Evolutionary conservation across 192 early-diverging fungal species (phyloP), one percentile per base, ranked within the genome.

Genomic region (Dissophora globulifera): DNA sequence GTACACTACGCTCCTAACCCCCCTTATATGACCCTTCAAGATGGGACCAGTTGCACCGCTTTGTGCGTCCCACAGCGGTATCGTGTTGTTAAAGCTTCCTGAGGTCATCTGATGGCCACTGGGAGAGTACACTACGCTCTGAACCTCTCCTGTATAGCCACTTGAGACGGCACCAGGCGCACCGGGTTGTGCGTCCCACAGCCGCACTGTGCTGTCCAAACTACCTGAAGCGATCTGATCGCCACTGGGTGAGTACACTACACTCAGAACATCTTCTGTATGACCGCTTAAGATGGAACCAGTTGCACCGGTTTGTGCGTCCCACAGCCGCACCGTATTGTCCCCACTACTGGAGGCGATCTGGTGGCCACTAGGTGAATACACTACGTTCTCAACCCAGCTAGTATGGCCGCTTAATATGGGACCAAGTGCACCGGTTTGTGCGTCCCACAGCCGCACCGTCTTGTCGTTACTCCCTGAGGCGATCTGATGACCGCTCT

Each of bases 351-450:
- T 26, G 10, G 49, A 50, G 2, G 23, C 49, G 16, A 52, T 52
- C 50, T 29, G 27, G 29, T 52, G 4, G n/a, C 50, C 50, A 29
- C 13, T 52, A 1, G 50, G 50, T 16, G 50, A 52, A 52, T 52
- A 52, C 17, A 16, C 30, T 1, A 52, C 50, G 29, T 16, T 26
- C 23, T 5, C 2, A 25, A 50, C 22, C 11, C 25, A 12, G 49
- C 27, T 25, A 3, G 20, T 50, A 50, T 50, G 49, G 25, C 49
- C 49, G 22, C 49, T 50, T 25, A 50, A 52, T 9, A 52, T 20
- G 20, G 7, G 26, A 16, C 50, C 7, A 13, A 6, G 13, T 9
- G 6, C 35, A 9, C 35, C 35, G 13, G 35, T 38, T 13, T 38
- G 7, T 9, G 35, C 35, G 13, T 38, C 35, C 35, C 35, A 38